Conservation (phyloP, 139 green algal species). For the Chlorokybus atmophyticus region DNA sequence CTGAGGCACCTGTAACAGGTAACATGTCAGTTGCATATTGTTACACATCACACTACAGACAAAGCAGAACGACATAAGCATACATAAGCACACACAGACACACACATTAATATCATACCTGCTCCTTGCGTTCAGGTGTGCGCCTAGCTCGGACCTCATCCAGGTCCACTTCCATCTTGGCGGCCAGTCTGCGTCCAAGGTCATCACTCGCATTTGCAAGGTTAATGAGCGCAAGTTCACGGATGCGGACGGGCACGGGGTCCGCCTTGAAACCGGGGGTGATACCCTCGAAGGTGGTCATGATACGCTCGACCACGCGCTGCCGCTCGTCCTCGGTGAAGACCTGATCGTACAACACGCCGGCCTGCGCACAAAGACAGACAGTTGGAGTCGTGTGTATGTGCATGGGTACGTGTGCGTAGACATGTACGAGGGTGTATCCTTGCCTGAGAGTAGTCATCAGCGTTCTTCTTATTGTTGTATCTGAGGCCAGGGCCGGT, state of each 20-base stretch:
- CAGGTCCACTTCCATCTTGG: no score
- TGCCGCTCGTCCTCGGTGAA: background rate
- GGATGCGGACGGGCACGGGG: background rate
- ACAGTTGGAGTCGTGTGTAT: background rate
- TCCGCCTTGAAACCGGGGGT: background rate
- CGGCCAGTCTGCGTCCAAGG: no score
- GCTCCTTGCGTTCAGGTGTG: no score
- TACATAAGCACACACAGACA: no score
- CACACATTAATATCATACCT: no score
- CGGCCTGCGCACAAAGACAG: background rate
- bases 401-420: background rate
- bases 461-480: background rate
- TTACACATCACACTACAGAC: no score
- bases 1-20: no score
- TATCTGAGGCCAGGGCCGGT: background rate
- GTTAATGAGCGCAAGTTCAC: no score
- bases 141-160: no score
- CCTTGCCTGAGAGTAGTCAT: background rate
- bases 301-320: background rate
- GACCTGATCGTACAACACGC: background rate
- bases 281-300: background rate
- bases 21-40: no score
- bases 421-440: background rate
- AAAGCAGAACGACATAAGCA: no score
- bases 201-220: no score